Base-by-base conservation (phyloP, 2,329 filamentous ascomycete genomes). In the Colletotrichum plurivorum region DNA sequence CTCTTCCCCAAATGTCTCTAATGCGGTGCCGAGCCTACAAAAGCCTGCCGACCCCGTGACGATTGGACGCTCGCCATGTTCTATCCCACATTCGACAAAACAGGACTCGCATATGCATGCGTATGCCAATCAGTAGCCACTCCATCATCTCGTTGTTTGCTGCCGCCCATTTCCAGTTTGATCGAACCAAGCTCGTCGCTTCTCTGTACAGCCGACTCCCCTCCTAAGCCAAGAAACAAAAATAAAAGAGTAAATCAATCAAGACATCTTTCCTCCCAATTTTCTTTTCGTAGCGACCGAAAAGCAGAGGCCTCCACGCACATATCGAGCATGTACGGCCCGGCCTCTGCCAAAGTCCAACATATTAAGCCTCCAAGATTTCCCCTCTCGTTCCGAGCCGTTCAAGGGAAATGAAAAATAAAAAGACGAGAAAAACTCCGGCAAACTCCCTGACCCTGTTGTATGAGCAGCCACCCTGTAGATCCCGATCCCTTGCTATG, bases 391-490 rank as follows among this genome's bases (percentile, higher is more conserved):
- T 16, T 45, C 25, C 48, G 16, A 62, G 53, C 51, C 39, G 27
- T 16, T 25, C n/a, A 36, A 52, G 25, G 12, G 13, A n/a, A 31
- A 45, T 13, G 48, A 45, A 15, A 46, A 27, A 49, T 54, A 12
- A 36, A 25, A 56, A 49, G 18, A 18, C 16, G n/a, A 12, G 18
- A 22, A 13, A 49, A 49, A 66, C 62, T 66, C 66, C 66, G 45
- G n/a, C 55, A 60, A 70, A 67, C 57, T 68, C 67, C 67, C 63
- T 54, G 18, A 57, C 48, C 67, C 63, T 61, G 31, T 53, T 68
- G 20, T 68, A 63, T 70, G 41, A 70, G 46, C 51, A 70, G 67
- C 63, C 63, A 70, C 63, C 63, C 53, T 67, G 51, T 68, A 57
- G 52, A 57, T 46, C 57, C 31, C 45, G 51, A 57, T 49, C 67